A percentile compares a stretch with the other conserved stretches of the same genome.
Conservation (phyloP, 441 rosid genomes). For the Macaranga tanarius region DNA sequence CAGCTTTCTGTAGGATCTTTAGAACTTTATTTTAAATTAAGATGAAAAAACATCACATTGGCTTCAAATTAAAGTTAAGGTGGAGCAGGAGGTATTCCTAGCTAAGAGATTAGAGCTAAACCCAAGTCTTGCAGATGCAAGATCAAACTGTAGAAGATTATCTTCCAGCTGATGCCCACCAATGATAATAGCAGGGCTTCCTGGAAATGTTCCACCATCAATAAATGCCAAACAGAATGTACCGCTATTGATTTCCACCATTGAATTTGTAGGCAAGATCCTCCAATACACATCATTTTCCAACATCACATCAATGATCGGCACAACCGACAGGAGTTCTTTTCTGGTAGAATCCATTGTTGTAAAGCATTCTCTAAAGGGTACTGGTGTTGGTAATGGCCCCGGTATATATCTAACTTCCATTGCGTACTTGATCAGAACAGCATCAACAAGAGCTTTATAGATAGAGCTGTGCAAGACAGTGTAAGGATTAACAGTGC, state of each 20-base stretch:
- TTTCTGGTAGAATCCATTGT: slow-evolving; percentile 5
- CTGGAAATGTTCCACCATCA: slow-evolving; percentile 35
- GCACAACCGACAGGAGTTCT: slow-evolving; percentile 31
- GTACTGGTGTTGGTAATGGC: slow-evolving; percentile 20
- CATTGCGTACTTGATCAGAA: slow-evolving; percentile 13
- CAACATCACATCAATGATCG: slow-evolving; percentile 32
- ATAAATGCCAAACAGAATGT: slow-evolving; percentile 42
- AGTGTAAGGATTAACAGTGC: slow-evolving; percentile 37
- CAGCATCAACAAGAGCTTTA: slow-evolving; percentile 31
- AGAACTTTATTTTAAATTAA: too few species aligned
- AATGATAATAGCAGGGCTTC: slow-evolving; percentile 36
- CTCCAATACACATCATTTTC: slow-evolving; percentile 26
- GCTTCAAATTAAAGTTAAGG: slow-evolving; percentile 28
- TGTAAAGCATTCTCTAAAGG: slow-evolving; percentile 29
- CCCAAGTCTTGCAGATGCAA: slow-evolving; percentile 30
- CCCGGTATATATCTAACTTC: slow-evolving; percentile 1
- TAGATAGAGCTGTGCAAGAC: slow-evolving; percentile 33
- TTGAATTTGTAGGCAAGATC: slow-evolving; percentile 40
- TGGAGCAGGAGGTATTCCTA: slow-evolving; percentile 29
- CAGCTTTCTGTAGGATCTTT: too few species aligned
- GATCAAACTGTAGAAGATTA: slow-evolving; percentile 41
- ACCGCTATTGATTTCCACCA: slow-evolving; percentile 27
- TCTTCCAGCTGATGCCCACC: slow-evolving; percentile 43
- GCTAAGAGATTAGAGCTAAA: slow-evolving; percentile 36
- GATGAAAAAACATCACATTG: slow-evolving; percentile 7